Evolutionary conservation across 768 basidiomycete species (phyloP).

Genomic region (Rhizopogon roseolus): DNA sequence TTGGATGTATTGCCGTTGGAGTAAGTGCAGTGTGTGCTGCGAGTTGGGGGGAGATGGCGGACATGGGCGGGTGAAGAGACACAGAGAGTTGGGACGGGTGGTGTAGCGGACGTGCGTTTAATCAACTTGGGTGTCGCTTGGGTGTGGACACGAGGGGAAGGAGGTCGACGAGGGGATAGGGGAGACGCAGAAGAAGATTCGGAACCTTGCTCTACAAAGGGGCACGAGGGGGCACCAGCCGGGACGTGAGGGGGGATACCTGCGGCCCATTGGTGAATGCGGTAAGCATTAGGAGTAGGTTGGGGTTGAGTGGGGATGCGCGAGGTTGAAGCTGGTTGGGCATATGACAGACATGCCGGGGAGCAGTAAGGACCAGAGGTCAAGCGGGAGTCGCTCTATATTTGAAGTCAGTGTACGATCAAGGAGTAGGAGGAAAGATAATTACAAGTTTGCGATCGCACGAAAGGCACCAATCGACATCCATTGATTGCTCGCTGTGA

Average conservation of each 20-base stretch:
- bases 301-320: not conserved
- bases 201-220: constrained; percentile 17
- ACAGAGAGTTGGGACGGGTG: constrained; percentile 42
- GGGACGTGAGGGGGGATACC: constrained; percentile 27
- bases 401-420: not conserved
- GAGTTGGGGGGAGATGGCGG: constrained; percentile 20
- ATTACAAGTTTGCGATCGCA: constrained; percentile 58
- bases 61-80: constrained; percentile 38
- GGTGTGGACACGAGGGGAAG: constrained; percentile 12
- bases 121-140: constrained; percentile 31
- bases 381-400: constrained; percentile 14
- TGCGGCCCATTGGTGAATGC: constrained; percentile 25
- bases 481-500: constrained; percentile 33
- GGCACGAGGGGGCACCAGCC: constrained; percentile 23
- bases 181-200: constrained; percentile 1
- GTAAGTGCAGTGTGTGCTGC: constrained; percentile 30
- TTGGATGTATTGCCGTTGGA: constrained; percentile 30
- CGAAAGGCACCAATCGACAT: constrained; percentile 67
- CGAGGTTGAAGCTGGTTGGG: constrained; percentile 31
- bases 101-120: constrained; percentile 25
- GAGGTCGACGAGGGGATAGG: not conserved
- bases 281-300: constrained; percentile 4
- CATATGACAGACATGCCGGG: constrained; percentile 32
- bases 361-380: constrained; percentile 50
- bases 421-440: constrained; percentile 12